Evolutionary conservation across 371 early-diverging fungal species (phyloP), one percentile per base, ranked within the genome.

Genomic region (Syncephalastrum racemosum): DNA sequence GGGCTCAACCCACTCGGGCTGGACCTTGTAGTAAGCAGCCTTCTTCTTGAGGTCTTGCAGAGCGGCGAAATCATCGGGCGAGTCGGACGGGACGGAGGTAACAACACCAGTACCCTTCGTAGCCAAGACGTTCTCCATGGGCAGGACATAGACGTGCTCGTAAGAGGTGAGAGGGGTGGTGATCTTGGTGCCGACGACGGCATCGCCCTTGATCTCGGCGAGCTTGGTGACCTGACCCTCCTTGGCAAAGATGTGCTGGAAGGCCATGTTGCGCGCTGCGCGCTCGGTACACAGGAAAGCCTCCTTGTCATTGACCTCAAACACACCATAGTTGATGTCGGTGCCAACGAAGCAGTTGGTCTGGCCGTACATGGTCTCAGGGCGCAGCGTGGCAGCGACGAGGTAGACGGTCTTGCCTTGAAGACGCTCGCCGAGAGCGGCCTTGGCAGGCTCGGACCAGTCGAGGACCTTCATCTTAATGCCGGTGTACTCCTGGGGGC

Each of bases 321-420:
- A 95, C 56, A 95, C 73, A 25, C 96, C 96, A 64, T 99, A 99
- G 52, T 86, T 83, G 60, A 99, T 73, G 25, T 90, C 90, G n/a
- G 86, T 83, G 44, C 96, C 96, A 36, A 97, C 96, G 64, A 88
- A 98, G 79, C 97, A 97, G 80, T 97, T 97, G 64, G 98, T 99
- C 75, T 97, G 96, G 56, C 97, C 99, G 53, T 97, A 99, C 97
- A 98, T 97, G 66, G 99, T 99, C 80, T 99, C 99, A 14, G 99
- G 99, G 41, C 98, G 80, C 58, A 98, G 79, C 20, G 99, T 99
- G 39, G 96, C 99, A 27, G 99, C 98, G n/a, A 96, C 94, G 61
- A 97, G 75, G 71, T 80, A 97, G 25, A 99, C 75, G 20, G 73
- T 79, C 80, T 88, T 89, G 54, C 84, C 87, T 50, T 83, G 83